Base-by-base conservation (phyloP, 78 protist genomes). In the Dictyostelium citrinum region DNA sequence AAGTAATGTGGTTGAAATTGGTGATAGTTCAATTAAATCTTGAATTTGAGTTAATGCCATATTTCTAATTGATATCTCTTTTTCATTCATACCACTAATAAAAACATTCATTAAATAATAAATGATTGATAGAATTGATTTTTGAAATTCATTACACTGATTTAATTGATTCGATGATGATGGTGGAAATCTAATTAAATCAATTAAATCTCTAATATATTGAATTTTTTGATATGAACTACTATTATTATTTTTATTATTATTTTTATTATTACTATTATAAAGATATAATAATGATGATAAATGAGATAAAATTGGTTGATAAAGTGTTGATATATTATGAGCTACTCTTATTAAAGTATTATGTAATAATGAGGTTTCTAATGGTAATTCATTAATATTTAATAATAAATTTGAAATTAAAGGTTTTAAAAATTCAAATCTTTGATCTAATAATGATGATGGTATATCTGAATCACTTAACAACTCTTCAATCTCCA, bases 181-280 rank as follows among this genome's bases (percentile, higher is more conserved):
- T 17, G 82, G 58, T 37, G 82, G 70, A 7, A 58, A 76, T 49
- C 83, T 55, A 76, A 85, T 24, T 24, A 85, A 35, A n/a, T 85
- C 91, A 20, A 84, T 74, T 20, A 86, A 9, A 12, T 86, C 84
- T 14, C 84, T 10, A 49, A 55, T 27, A 58, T 24, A 80, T 12
- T 55, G 49, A 33, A 80, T 31, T 33, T 20, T 45, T 77, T 39
- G 58, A 41, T 33, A 39, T 33, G 27, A 22, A 5, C 35, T 22
- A 12, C 20, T 12, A 74, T 77, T 37, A 78, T 20, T 49, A 31
- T 24, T 55, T 17, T 35, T n/a, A 10, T 11, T 20, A 37, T 9
- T 27, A 20, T 16, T 24, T 16, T 29, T 20, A 29, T 17, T 16
- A 24, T 29, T 49, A 20, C 51, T 37, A 80, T 11, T 55, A 58